Base-by-base conservation (phyloP, 352 stramenopile genomes). In the Hyaloperonospora arabidopsidis region DNA sequence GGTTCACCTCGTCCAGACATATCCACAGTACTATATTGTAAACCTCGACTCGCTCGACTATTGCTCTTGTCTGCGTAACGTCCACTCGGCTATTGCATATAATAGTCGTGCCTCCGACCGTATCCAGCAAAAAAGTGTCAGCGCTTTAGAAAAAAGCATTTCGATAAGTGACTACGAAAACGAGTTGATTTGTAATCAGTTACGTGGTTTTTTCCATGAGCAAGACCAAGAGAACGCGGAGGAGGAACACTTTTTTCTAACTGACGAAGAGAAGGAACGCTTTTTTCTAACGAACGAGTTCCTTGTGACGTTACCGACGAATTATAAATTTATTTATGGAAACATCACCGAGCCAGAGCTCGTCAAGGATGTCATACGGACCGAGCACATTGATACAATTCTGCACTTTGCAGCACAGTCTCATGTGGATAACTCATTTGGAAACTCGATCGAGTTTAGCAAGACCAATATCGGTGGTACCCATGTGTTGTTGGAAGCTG, bases 341-440 rank as follows among this genome's bases (percentile, higher is more conserved):
- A 95, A 97, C 64, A 98, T 99, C 72, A 84, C 70, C 45, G 88
- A 80, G 22, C 78, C 89, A 6, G 93, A 98, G 58, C 68, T 98
- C 13, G 92, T 99, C 11, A 87, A 72, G 22, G 98, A 98, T 65
- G 80, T 98, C 23, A 72, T 99, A 23, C 75, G 86, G 46, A 89
- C 87, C 15, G 88, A 99, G 67, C 70, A 87, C 14, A 98, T 99
- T 54, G 96, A 99, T 65, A 98, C 95, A 29, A 93, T 99, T 51
- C 70, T 99, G 65, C 96, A 99, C 76, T 98, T 99, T 77, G 96
- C 97, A 4, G 97, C 97, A 7, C 95, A 99, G 70, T 98, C 93
- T 7, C 92, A 97, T 59, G 90, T 98, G 29, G 97, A 99, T 72
- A 97, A 98, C 66, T 98, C 94, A 14, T 99, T 99, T 67, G 95